Evolutionary conservation across 129 eudicot species (phyloP).

Genomic region (Arctium lappa): DNA sequence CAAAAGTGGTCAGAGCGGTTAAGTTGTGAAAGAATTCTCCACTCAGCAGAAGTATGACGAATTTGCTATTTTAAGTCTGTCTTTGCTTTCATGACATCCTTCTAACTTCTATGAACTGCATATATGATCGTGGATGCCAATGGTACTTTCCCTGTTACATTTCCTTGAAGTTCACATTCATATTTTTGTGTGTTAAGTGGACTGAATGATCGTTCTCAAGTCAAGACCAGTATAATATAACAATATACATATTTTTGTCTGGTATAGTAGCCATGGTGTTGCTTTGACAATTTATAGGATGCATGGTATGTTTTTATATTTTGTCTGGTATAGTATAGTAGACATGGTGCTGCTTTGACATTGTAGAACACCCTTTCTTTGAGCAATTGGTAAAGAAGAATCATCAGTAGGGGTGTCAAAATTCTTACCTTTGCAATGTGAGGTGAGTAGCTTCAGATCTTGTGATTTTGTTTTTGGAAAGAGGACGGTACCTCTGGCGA

Average conservation of each 20-base stretch:
- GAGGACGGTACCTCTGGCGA: too few species aligned
- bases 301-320: too few species aligned
- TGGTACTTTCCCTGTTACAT: neutral
- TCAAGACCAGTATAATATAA: neutral
- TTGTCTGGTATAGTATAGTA: too few species aligned
- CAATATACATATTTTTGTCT: neutral
- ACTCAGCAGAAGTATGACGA: slow-evolving; percentile 45
- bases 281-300: too few species aligned
- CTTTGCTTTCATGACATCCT: neutral
- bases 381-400: too few species aligned
- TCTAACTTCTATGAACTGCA: neutral
- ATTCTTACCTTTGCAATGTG: too few species aligned
- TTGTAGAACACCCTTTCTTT: too few species aligned
- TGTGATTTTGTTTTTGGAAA: too few species aligned
- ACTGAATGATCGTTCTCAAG: neutral
- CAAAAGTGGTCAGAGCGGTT: slow-evolving; percentile 61
- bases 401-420: too few species aligned
- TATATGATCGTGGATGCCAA: neutral
- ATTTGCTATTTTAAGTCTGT: neutral
- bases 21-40: slow-evolving; percentile 56
- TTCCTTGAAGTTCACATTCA: neutral
- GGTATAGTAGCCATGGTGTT: neutral
- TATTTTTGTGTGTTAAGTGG: neutral
- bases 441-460: too few species aligned
- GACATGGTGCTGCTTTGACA: too few species aligned